Conservation (phyloP, 202 grass and related monocot species). For the Tripidium arundinaceum region DNA sequence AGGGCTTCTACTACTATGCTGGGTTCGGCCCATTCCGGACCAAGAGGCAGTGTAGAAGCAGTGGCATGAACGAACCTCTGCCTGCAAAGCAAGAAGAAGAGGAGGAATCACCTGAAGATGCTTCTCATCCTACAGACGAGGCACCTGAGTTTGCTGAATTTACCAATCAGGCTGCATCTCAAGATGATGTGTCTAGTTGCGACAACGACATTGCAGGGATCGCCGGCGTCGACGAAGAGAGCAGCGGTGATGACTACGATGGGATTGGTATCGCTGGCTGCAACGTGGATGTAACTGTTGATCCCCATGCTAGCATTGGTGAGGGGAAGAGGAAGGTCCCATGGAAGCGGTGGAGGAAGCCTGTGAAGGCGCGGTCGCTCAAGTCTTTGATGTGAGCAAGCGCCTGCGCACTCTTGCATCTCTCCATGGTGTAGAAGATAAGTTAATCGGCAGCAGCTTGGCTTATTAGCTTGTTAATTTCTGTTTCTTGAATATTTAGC, state of each 20-base stretch:
- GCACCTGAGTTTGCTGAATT: neutral
- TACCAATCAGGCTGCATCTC: neutral
- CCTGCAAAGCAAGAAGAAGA: slow-evolving; percentile 2
- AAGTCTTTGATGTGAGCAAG: slow-evolving; percentile 65
- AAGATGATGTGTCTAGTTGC: neutral
- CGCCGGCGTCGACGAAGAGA: slow-evolving; percentile 42
- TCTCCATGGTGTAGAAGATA: neutral
- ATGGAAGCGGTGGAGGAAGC: slow-evolving; percentile 69
- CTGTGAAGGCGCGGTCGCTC: slow-evolving; percentile 67
- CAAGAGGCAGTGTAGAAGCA: slow-evolving; percentile 34
- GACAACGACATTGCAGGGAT: slow-evolving; percentile 2
- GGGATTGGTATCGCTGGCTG: neutral
- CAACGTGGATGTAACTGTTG: neutral
- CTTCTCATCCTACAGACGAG: neutral
- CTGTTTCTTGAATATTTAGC: neutral
- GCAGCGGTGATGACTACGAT: slow-evolving; percentile 31
- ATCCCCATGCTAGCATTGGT: neutral
- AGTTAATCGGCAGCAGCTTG: neutral
- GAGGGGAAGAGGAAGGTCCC: neutral
- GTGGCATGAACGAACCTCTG: neutral
- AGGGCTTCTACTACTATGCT: slow-evolving; percentile 73
- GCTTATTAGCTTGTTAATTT: neutral
- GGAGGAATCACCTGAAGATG: neutral
- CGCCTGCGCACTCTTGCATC: neutral
- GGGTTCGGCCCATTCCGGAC: slow-evolving; percentile 56